Evolutionary conservation across 257 asterid species (phyloP).

Genomic region (Solanum etuberosum): DNA sequence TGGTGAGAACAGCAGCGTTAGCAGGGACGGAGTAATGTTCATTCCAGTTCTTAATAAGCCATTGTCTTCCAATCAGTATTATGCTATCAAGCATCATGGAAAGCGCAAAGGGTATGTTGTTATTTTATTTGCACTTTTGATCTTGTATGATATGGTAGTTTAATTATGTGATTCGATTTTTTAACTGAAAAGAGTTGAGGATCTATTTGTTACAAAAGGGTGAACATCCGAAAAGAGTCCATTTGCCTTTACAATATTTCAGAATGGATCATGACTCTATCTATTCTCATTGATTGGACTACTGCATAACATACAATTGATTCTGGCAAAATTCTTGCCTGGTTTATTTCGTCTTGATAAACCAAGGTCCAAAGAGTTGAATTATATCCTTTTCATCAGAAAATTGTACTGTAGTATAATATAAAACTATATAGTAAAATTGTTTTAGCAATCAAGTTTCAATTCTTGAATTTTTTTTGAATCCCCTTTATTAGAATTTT

Average conservation of each 20-base stretch:
- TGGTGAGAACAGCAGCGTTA: background rate
- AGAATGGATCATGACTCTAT: background rate
- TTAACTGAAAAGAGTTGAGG: background rate
- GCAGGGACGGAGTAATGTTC: slow-evolving; percentile 12
- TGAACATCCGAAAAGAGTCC: background rate
- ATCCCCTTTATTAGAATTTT: background rate
- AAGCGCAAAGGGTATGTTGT: slow-evolving; percentile 43
- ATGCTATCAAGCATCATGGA: slow-evolving; percentile 38
- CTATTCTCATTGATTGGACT: background rate
- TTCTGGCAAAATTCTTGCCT: background rate
- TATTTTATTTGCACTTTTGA: background rate
- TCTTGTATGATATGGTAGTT: background rate
- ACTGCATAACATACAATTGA: background rate
- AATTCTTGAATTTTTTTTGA: background rate
- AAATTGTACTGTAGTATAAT: background rate
- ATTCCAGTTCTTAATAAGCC: slow-evolving; percentile 47
- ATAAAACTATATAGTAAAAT: background rate
- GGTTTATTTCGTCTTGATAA: background rate
- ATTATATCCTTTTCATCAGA: background rate
- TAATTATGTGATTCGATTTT: background rate
- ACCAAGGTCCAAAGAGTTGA: background rate
- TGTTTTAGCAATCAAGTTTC: background rate
- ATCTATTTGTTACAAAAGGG: background rate
- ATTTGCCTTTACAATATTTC: background rate
- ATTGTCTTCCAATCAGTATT: slow-evolving; percentile 39